Percentiles rank a stretch among this genome's conserved stretches.
phyloP scores from a whole-genome alignment of 805 yeast genomes.

The Kuraishia piskuri region DNA sequence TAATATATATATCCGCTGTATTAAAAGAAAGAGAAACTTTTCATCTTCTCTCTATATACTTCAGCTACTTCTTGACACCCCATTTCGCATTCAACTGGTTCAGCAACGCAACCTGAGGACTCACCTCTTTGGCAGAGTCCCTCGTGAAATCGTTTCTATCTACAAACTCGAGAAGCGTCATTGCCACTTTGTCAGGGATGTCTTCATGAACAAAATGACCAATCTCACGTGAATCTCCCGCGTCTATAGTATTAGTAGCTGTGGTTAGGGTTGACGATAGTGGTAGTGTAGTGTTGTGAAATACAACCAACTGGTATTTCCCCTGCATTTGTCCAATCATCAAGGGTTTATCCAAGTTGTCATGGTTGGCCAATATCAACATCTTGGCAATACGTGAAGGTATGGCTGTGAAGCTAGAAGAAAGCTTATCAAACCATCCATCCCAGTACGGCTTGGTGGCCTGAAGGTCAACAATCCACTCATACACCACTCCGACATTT shows the following conservation, averaged over 20 bases:
- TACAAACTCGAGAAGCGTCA: conserved; percentile 40
- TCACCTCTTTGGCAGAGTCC: conserved; percentile 25
- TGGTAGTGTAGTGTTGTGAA: conserved; percentile 27
- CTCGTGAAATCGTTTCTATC: conserved; percentile 31
- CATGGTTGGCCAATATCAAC: conserved; percentile 81
- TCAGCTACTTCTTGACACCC: conserved; percentile 18
- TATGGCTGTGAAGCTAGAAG: conserved; percentile 33
- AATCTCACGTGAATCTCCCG: conserved; percentile 33
- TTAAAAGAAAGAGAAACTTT: too few species aligned
- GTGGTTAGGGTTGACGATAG: conserved; percentile 12
- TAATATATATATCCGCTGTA: too few species aligned
- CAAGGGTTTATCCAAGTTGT: conserved; percentile 73
- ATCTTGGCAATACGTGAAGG: conserved; percentile 48
- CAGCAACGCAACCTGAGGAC: conserved; percentile 18
- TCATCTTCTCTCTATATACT: background rate
- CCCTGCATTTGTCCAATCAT: conserved; percentile 99
- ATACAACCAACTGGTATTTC: conserved; percentile 79
- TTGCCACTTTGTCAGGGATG: conserved; percentile 58
- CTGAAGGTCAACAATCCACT: conserved; percentile 61
- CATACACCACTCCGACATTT: conserved; percentile 9
- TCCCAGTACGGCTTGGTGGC: conserved; percentile 67
- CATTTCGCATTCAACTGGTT: conserved; percentile 22
- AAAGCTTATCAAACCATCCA: conserved; percentile 72
- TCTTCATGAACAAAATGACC: conserved; percentile 98
- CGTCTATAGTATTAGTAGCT: conserved; percentile 3